phyloP scores from a whole-genome alignment of 495 filamentous ascomycete genomes.

The Penicillium angulare region DNA sequence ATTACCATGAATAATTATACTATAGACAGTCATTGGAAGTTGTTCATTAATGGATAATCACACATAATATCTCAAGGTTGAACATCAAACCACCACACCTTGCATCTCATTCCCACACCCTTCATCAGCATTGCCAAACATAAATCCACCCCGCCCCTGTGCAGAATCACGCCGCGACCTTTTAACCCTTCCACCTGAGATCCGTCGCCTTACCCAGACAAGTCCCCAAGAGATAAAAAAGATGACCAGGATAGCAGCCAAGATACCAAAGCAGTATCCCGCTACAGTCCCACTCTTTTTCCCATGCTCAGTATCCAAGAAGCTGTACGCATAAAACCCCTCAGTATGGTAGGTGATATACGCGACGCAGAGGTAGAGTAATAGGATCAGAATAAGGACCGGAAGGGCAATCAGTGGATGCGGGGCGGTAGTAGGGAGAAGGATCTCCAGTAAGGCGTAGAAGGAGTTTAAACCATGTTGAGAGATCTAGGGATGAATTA shows the following conservation, averaged over 20 bases:
- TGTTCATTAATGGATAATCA: too few species aligned
- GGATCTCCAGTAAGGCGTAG: conserved; percentile 71
- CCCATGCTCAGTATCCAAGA: conserved; percentile 59
- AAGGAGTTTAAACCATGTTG: conserved; percentile 70
- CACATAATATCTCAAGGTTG: background rate
- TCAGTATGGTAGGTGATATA: conserved; percentile 69
- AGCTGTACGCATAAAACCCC: conserved; percentile 72
- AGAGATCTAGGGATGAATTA: conserved; percentile 61
- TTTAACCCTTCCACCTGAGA: conserved; percentile 34
- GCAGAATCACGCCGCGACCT: conserved; percentile 22
- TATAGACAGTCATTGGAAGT: too few species aligned
- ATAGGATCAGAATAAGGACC: conserved; percentile 50
- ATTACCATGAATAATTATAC: conserved; percentile 6
- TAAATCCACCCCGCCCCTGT: background rate
- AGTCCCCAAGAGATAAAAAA: conserved; percentile 56
- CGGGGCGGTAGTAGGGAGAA: conserved; percentile 58
- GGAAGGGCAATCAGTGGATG: conserved; percentile 43
- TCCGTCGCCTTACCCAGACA: conserved; percentile 50
- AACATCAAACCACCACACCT: too few species aligned
- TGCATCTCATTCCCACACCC: background rate
- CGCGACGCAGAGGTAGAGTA: conserved; percentile 68
- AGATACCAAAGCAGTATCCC: conserved; percentile 56
- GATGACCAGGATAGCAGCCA: conserved; percentile 59
- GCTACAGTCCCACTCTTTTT: conserved; percentile 45
- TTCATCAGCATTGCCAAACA: background rate